Evolutionary conservation across 352 stramenopile genomes (phyloP).

Genomic region (Discostella stelligera): DNA sequence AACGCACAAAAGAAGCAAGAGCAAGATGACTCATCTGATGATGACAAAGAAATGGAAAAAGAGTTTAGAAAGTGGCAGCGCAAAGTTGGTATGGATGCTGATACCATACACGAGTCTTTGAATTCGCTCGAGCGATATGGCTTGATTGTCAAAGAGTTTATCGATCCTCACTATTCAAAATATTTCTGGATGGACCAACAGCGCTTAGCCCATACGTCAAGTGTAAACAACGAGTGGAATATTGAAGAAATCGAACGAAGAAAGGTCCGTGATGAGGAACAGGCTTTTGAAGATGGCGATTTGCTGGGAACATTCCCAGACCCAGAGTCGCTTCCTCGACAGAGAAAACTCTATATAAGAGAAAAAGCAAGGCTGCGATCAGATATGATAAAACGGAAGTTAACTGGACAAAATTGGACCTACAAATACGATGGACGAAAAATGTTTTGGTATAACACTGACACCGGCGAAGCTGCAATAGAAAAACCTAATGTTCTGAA

Average conservation of each 20-base stretch:
- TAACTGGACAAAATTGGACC: constrained; percentile 82
- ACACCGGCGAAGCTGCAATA: constrained; percentile 92
- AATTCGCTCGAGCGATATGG: constrained; percentile 91
- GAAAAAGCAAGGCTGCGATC: constrained; percentile 78
- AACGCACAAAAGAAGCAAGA: constrained; percentile 30
- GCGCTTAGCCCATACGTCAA: constrained; percentile 68
- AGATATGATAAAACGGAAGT: constrained; percentile 71
- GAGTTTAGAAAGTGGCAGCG: constrained; percentile 91
- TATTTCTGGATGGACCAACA: constrained; percentile 82
- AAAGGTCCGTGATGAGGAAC: constrained; percentile 80
- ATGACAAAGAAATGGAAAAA: constrained; percentile 87
- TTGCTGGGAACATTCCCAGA: constrained; percentile 73
- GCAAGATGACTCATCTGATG: constrained; percentile 68
- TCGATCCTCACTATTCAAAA: constrained; percentile 88
- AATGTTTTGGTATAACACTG: constrained; percentile 91
- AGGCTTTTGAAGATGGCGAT: constrained; percentile 79
- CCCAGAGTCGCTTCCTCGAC: constrained; percentile 70
- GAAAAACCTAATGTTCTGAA: constrained; percentile 88
- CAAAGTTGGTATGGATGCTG: constrained; percentile 85
- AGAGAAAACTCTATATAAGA: constrained; percentile 79
- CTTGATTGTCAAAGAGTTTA: constrained; percentile 88
- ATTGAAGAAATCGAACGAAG: constrained; percentile 77
- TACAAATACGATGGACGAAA: constrained; percentile 58
- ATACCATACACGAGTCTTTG: constrained; percentile 90
- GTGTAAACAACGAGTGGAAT: constrained; percentile 65